Evolutionary conservation across 805 yeast species (phyloP), one percentile per base, ranked within the genome.

Genomic region (Candida argentea): DNA sequence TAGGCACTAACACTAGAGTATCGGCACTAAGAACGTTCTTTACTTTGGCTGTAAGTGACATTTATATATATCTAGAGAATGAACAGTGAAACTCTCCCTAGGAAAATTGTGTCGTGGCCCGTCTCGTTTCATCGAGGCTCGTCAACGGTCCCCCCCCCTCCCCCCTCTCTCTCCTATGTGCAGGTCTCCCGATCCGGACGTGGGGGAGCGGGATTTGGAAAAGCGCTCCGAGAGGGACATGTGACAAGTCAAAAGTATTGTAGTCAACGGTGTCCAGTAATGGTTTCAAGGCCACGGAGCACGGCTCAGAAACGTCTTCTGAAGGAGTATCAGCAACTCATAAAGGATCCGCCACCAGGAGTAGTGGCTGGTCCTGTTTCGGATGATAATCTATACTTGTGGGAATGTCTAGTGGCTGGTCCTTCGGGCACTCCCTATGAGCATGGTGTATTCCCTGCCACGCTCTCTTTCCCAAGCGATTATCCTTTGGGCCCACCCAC

Each of bases 271-370:
- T n/a, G n/a, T n/a, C n/a, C n/a, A n/a, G n/a, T n/a, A n/a, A n/a
- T n/a, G n/a, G n/a, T n/a, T 5, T n/a, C 24, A 2, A 52, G 50
- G 56, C 46, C 51, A 16, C 44, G 54, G 25, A 42, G 52, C 15
- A 83, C 93, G 6, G 97, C 98, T 3, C 93, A 83, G 38, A 76
- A 80, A 41, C 62, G 98, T 35, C 70, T 91, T 17, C 65, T 86
- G 46, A 85, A 85, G 40, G 98, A 91, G 52, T 79, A 80, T 49
- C 89, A 84, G 50, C 95, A 85, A 52, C 70, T 91, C 15, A 61
- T 77, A 11, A 72, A 70, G 39, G 94, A 87, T 37, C 79, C 94
- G 0, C 95, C 96, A 0, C 96, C 93, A 17, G 98, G 98, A 1
- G 83, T 89, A 20, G 73, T 86, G 5, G 98, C 98, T 0, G 94